Conservation (phyloP, 805 yeast species). For the Barnettozyma wickerhamii region DNA sequence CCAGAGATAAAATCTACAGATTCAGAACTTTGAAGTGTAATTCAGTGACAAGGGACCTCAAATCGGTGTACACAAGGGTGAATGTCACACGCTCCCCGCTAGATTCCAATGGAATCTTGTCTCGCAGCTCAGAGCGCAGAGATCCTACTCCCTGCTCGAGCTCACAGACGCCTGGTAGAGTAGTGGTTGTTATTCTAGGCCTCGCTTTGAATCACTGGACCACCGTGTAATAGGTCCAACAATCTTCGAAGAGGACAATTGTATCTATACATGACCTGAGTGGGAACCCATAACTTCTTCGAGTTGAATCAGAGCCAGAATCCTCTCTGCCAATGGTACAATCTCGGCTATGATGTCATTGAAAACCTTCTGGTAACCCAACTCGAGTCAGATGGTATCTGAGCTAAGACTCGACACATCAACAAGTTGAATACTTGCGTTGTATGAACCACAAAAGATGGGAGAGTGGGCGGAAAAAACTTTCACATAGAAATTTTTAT, state of each 20-base stretch:
- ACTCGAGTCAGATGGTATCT: neutral
- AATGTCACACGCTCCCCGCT: slow-evolving; percentile 7
- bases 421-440: too few relatives aligned
- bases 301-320: neutral
- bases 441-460: too few relatives aligned
- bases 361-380: too few relatives aligned
- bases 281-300: slow-evolving; percentile 1
- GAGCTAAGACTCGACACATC: too few relatives aligned
- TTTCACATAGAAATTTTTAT: neutral
- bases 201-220: slow-evolving; percentile 44
- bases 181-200: slow-evolving; percentile 28
- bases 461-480: slow-evolving; percentile 4
- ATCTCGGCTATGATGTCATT: too few relatives aligned
- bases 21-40: too few relatives aligned
- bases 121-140: slow-evolving; percentile 15
- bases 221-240: slow-evolving; percentile 32
- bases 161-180: slow-evolving; percentile 12
- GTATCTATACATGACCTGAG: neutral
- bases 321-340: neutral
- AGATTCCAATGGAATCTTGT: slow-evolving; percentile 5
- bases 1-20: too few relatives aligned
- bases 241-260: slow-evolving; percentile 44
- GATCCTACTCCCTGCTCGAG: slow-evolving; percentile 20
- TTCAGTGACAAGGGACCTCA: too few relatives aligned
- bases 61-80: too few relatives aligned